phyloP scores from a whole-genome alignment of 148 eudicot species.

The Spergularia bocconei region DNA sequence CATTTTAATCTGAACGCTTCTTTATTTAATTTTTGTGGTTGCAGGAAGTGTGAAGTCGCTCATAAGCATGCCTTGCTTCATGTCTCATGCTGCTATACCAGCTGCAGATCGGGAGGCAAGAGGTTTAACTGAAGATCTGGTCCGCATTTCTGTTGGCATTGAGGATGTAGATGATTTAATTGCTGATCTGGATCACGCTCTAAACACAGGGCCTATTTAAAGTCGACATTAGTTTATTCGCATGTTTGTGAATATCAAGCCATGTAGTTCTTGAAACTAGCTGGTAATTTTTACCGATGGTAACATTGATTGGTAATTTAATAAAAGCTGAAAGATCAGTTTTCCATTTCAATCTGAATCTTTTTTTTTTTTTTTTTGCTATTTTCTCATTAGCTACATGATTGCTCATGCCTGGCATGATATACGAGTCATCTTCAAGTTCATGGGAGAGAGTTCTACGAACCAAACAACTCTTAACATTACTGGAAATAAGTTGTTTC shows the following conservation, averaged over 20 bases:
- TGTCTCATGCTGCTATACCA: constrained; percentile 97
- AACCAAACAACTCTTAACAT: too few species aligned
- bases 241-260: neutral
- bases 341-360: neutral
- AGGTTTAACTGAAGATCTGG: constrained; percentile 88
- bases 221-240: neutral
- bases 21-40: neutral
- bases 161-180: constrained; percentile 89
- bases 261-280: neutral
- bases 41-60: constrained; percentile 95
- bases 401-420: neutral
- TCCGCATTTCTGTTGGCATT: constrained; percentile 89
- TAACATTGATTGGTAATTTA: neutral
- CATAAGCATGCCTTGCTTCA: constrained; percentile 96
- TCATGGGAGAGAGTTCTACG: too few species aligned
- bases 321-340: neutral
- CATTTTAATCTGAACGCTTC: neutral
- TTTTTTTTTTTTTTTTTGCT: too few species aligned
- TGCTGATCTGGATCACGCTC: constrained; percentile 75
- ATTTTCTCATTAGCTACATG: neutral
- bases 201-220: constrained; percentile 60
- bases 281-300: neutral
- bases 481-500: too few species aligned
- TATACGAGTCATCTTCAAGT: neutral
- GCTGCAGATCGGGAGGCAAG: constrained; percentile 71